phyloP scores from a whole-genome alignment of 1,284 basidiomycete species.

The Agaricales sp. region DNA sequence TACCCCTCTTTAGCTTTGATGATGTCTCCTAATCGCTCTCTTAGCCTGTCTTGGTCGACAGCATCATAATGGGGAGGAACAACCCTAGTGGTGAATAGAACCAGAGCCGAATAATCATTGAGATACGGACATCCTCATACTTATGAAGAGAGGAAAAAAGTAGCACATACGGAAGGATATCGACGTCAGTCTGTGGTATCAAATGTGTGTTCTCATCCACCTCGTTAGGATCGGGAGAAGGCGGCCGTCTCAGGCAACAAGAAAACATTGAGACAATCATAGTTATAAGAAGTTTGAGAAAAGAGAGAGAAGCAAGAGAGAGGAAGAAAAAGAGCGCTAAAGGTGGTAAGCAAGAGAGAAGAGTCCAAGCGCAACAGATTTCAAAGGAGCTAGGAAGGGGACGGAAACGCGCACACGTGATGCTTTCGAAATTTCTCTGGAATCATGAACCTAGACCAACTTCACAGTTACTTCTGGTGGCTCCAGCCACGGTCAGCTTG shows the following conservation, averaged over 20 bases:
- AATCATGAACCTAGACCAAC: too few species aligned
- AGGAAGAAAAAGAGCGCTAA: background rate
- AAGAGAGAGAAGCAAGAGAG: background rate
- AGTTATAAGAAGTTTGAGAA: background rate
- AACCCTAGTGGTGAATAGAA: background rate
- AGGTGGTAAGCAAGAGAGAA: background rate
- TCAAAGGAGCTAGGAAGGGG: too few species aligned
- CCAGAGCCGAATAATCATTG: background rate
- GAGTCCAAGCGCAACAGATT: too few species aligned
- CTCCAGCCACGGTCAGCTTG: too few species aligned
- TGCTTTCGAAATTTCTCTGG: too few species aligned
- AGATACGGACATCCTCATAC: background rate
- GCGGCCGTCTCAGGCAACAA: background rate
- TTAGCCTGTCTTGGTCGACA: slow-evolving; percentile 41
- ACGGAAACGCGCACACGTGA: too few species aligned
- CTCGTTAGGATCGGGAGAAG: background rate
- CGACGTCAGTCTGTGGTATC: background rate
- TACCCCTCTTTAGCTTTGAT: slow-evolving; percentile 57
- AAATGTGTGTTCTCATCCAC: background rate
- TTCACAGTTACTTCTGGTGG: too few species aligned
- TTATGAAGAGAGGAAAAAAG: background rate
- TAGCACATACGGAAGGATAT: background rate
- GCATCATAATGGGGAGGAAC: slow-evolving; percentile 14
- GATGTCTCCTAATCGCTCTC: slow-evolving; percentile 44
- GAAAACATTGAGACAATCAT: background rate